Evolutionary conservation across 768 basidiomycete species (phyloP), one percentile per base, ranked within the genome.

Genomic region (Clavulina sp.): DNA sequence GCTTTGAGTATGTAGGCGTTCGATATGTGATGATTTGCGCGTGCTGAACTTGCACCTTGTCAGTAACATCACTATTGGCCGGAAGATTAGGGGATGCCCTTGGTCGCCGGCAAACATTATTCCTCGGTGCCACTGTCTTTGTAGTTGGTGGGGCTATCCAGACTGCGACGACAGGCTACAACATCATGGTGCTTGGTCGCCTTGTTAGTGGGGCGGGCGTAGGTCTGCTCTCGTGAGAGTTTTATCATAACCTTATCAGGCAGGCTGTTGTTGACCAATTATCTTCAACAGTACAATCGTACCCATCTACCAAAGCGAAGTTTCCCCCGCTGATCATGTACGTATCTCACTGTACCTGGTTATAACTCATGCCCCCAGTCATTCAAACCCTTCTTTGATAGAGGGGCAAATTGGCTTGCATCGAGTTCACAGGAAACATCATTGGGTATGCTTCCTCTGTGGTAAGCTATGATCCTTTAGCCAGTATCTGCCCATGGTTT

Each of bases 351-450:
- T 40, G 34, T 36, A 9, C 31, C 29, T 48, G 13, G 6, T 4
- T 4, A 21, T 34, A 4, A 3, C 6, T 5, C 21, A 4, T 41
- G 6, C 36, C 6, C 18, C 26, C 19, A 28, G 40, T 41, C 2
- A 48, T 36, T 51, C 7, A n/a, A 29, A 13, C 41, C 21, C n/a
- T n/a, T 51, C 4, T 16, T 30, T 51, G 9, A 33, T 59, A 92
- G 81, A 77, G 92, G 58, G 92, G 92, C 46, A 80, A 84, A 38
- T 70, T 95, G 38, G 92, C 89, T 2, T 91, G 87, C 60, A 88
- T 95, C 75, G 91, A 95, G 60, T 95, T 95, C 62, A 92, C 91
- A 2, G 81, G 82, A 56, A 93, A 93, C 61, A 80, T 95, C 59
- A 68, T 86, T 43, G 92, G 92, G 49, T 96, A 96, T 62, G 81